These are phyloP conservation scores for Pichia sp. DNA, from an alignment of 1,139 yeast species.

Conservation along the genomic window DNA sequence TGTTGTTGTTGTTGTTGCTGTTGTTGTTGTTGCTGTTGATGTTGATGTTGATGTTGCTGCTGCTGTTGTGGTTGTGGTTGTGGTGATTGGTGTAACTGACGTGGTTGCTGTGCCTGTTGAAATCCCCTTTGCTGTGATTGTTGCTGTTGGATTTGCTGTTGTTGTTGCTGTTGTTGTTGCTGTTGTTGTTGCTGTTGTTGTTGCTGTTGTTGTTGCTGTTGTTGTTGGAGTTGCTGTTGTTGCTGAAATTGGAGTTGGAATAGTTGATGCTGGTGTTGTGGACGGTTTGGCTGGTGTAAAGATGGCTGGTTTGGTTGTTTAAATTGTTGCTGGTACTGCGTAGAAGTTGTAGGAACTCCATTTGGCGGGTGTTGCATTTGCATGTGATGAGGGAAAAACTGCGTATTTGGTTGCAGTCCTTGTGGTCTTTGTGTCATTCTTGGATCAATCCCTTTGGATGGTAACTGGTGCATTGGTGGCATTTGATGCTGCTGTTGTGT, in stretches of 20 bases:
- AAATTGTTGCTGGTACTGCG: constrained; percentile 5
- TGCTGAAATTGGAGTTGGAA: constrained; percentile 21
- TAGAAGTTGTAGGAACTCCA: constrained; percentile 2
- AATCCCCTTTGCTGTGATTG: background rate
- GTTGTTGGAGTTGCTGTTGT: constrained; percentile 21
- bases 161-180: background rate
- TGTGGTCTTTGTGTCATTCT: constrained; percentile 10
- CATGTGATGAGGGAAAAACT: constrained; percentile 1
- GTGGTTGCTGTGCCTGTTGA: no score
- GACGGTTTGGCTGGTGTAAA: constrained; percentile 2
- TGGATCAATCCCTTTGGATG: constrained; percentile 7
- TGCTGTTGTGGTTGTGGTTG: constrained; percentile 9
- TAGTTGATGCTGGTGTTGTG: constrained; percentile 19
- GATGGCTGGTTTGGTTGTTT: background rate
- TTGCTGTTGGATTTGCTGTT: background rate
- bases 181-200: background rate
- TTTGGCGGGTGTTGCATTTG: constrained; percentile 5
- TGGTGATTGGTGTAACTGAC: background rate
- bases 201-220: constrained; percentile 10
- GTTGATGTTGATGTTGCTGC: background rate
- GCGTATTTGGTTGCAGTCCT: constrained; percentile 5
- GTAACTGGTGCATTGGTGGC: background rate
- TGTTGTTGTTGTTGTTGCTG: background rate
- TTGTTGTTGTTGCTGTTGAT: constrained; percentile 4
- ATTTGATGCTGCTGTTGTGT: background rate